Evolutionary conservation across 2,329 filamentous ascomycete genomes (phyloP), one percentile per base, ranked within the genome.

Genomic region (Lachnellula hyalina): DNA sequence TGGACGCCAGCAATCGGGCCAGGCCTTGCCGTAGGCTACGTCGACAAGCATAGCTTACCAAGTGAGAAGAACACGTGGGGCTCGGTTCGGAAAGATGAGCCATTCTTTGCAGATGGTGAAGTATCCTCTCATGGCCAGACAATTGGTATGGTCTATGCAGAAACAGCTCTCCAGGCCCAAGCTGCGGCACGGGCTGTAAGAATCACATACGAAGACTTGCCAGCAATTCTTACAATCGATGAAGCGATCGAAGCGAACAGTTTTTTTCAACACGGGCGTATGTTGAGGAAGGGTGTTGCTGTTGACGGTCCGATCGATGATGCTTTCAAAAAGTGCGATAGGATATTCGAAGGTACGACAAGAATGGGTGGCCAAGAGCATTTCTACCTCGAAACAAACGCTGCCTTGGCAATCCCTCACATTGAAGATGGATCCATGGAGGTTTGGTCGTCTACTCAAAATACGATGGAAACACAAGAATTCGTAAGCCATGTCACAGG

Each of bases 351-450:
- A 9, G 94, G 94, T 40, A 83, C 87, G 1, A 82, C 86, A 1
- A 81, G 92, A 52, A 96, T 99, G 83, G 94, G 94, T 48, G 94
- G 94, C 0, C 94, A 99, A 67, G 94, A 99, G 70, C 93, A 99
- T 68, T 97, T 99, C 68, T 99, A 97, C 64, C 80, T 99, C 2
- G 94, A 97, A 73, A 97, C 93, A 0, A 86, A 96, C 60, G 93
- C 91, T 2, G 88, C 86, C 55, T 71, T 96, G 12, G 90, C 83
- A 0, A 84, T 97, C 45, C 94, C 93, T 0, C 96, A 96, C 69
- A 85, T 83, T 0, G 93, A 97, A 71, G 90, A 96, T 70, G 93
- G 92, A 0, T 91, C 96, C 70, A 94, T 97, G 81, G 94, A 97
- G 66, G 83, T 99, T 28, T 96, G 87, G 75, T 85, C 89, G 57